phyloP scores from a whole-genome alignment of 2,329 filamentous ascomycete species.

The Polytolypa hystricis region DNA sequence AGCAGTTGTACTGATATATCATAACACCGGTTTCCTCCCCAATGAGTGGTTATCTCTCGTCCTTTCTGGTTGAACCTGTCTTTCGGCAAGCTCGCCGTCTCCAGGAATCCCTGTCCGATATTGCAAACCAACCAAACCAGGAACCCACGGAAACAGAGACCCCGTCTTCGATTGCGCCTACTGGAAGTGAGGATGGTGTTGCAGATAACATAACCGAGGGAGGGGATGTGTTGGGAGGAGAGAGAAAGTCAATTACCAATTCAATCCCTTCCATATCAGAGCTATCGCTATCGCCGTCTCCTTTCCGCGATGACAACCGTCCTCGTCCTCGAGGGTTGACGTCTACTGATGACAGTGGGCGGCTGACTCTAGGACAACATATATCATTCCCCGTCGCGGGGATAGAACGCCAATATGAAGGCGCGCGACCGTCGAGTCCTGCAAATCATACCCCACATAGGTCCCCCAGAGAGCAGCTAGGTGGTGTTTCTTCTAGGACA shows the following conservation, averaged over 20 bases:
- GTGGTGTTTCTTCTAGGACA: too few species aligned
- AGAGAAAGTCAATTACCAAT: neutral
- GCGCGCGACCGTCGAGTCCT: neutral
- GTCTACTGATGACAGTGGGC: too few species aligned
- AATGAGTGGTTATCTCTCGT: constrained; percentile 36
- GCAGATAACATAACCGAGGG: neutral
- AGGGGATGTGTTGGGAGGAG: too few species aligned
- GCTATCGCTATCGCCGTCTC: too few species aligned
- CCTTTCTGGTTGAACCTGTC: constrained; percentile 34
- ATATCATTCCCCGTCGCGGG: too few species aligned
- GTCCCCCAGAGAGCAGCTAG: too few species aligned
- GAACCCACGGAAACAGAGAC: constrained; percentile 14
- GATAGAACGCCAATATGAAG: neutral
- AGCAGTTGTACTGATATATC: constrained; percentile 2
- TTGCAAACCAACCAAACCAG: constrained; percentile 10
- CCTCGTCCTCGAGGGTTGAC: too few species aligned
- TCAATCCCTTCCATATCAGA: neutral
- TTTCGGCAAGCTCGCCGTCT: constrained; percentile 33
- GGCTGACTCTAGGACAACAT: neutral
- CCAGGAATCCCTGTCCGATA: constrained; percentile 14
- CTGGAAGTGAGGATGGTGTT: too few species aligned
- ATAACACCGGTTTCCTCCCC: constrained; percentile 14
- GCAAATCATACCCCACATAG: neutral
- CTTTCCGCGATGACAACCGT: neutral
- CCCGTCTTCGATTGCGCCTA: constrained; percentile 1